Evolutionary conservation across 73 alveolate species (phyloP), one percentile per base, ranked within the genome.

Genomic region (Paramecium octaurelia): DNA sequence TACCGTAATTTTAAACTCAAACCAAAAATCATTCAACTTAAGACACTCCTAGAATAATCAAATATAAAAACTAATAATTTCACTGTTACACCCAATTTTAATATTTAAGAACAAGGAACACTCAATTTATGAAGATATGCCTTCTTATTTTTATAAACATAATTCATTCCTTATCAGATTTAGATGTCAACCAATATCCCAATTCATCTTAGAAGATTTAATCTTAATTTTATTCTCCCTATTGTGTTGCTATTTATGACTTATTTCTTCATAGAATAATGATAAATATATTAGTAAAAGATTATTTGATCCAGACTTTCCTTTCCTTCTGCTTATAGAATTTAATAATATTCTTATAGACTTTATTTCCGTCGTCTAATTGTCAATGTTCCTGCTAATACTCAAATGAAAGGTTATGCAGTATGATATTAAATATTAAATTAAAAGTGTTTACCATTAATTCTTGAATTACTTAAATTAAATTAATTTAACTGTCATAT

Each of bases 401-500:
- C 2, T 27, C 1, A 27, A 27, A 27, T 27, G 31, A 27, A 27
- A 27, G 1, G 31, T 27, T 27, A 1, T 40, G 9, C 9, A 8
- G 9, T 38, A 38, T 40, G 48, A 40, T 40, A 54, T 54, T 54
- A 14, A 54, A 54, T 18, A 54, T 12, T 18, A 54, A 18, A 54
- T 18, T 14, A 54, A 54, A n/a, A 6, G 3, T 54, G 27, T n/a
- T 18, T 18, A 14, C 31, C 14, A 18, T 54, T 18, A 54, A 18
- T 54, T 18, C 31, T 18, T 54, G 69, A 54, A 54, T 54, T 64
- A 64, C 50, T 64, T 64, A 23, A 64, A 64, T 64, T 64, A 31
- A 64, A 64, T 64, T 64, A 64, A 23, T 64, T 64, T 64, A 64
- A 64, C 84, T 64, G 84, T 64, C 84, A 64, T 64, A 64, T 80